These are phyloP conservation scores for Puccinellia tenuiflora DNA, from an alignment of 176 grass and related monocot species.

Conservation along the genomic window DNA sequence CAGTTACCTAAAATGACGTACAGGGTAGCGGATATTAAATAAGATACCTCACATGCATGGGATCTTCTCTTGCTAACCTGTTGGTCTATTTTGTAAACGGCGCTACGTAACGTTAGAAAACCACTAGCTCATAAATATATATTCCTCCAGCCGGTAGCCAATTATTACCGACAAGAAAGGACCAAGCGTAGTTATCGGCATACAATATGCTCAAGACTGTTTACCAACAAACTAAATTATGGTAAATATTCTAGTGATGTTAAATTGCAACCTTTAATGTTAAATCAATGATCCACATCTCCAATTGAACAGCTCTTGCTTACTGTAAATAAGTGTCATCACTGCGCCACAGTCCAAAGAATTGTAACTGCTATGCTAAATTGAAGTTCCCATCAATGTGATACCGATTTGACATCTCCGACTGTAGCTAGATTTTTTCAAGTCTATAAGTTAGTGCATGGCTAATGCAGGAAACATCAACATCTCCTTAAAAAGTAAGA, in stretches of 20 bases:
- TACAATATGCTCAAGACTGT: conserved; percentile 13
- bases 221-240: neutral
- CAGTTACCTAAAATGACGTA: conserved; percentile 23
- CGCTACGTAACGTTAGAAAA: conserved; percentile 1
- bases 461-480: conserved; percentile 28
- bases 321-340: neutral
- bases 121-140: conserved; percentile 3
- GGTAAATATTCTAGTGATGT: neutral
- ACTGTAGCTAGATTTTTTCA: conserved; percentile 10
- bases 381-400: conserved; percentile 13
- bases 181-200: conserved; percentile 19
- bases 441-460: neutral
- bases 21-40: neutral
- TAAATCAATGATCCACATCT: neutral
- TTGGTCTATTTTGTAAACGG: conserved; percentile 9
- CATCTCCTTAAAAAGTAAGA: conserved; percentile 12
- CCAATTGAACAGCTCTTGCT: conserved; percentile 5
- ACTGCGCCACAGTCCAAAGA: neutral
- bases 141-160: neutral
- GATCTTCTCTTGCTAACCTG: conserved; percentile 28
- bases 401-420: conserved; percentile 1
- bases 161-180: conserved; percentile 19
- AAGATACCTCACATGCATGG: conserved; percentile 38
- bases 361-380: neutral
- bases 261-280: neutral